Conservation (phyloP, 2,329 filamentous ascomycete species). For the Cryphonectria naterciae region DNA sequence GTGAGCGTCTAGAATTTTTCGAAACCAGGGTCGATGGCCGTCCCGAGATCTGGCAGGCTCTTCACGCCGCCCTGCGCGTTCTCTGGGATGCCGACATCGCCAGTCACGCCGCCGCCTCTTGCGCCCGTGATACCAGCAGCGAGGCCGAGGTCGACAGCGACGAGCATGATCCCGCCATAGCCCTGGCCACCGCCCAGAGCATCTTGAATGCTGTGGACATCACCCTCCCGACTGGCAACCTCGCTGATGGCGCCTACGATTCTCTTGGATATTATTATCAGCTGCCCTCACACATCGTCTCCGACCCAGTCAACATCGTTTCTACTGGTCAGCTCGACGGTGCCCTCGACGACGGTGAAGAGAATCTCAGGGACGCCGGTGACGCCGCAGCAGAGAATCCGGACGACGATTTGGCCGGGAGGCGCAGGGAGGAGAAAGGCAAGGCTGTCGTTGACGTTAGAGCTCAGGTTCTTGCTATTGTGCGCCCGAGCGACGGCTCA, state of each 20-base stretch:
- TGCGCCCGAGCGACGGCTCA: constrained; percentile 68
- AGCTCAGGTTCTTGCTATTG: constrained; percentile 59
- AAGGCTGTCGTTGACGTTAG: constrained; percentile 51
- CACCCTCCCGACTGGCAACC: constrained; percentile 72
- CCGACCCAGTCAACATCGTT: constrained; percentile 65
- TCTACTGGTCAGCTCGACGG: constrained; percentile 32
- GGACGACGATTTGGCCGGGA: constrained; percentile 35
- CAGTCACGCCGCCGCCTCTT: constrained; percentile 21
- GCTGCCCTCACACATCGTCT: constrained; percentile 69
- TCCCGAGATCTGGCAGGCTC: constrained; percentile 77
- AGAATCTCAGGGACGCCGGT: constrained; percentile 25
- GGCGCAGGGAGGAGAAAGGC: constrained; percentile 55
- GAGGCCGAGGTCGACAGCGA: constrained; percentile 28
- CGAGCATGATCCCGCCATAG: constrained; percentile 44
- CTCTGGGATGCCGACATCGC: constrained; percentile 60
- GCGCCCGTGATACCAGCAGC: constrained; percentile 11
- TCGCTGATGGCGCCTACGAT: constrained; percentile 75
- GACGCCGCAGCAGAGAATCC: constrained; percentile 36
- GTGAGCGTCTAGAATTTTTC: constrained; percentile 82
- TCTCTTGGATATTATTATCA: constrained; percentile 70
- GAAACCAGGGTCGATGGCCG: constrained; percentile 83
- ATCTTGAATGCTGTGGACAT: constrained; percentile 80
- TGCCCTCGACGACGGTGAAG: constrained; percentile 13
- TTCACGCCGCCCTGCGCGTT: constrained; percentile 69
- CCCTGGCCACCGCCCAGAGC: constrained; percentile 72